Evolutionary conservation across 805 yeast genomes (phyloP).

Genomic region (Lipomyces mesembrius): DNA sequence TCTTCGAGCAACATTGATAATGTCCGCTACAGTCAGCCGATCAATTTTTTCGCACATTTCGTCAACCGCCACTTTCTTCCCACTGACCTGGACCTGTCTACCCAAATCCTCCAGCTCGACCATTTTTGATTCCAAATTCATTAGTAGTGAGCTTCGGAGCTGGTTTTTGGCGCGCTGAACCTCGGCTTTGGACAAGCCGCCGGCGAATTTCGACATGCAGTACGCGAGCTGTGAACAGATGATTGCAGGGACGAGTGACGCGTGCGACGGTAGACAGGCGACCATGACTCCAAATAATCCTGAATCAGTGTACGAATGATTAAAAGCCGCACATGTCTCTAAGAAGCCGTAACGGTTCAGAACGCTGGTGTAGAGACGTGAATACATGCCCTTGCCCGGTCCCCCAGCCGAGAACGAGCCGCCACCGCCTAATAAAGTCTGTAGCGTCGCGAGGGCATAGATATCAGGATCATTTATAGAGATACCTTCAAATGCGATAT

Average conservation of each 20-base stretch:
- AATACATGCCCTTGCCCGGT: conserved; percentile 98
- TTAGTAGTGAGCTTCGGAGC: conserved; percentile 79
- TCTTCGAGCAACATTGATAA: conserved; percentile 72
- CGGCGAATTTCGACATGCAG: conserved; percentile 29
- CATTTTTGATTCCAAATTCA: conserved; percentile 91
- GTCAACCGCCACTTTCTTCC: conserved; percentile 68
- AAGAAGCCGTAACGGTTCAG: conserved; percentile 89
- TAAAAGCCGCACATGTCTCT: conserved; percentile 85
- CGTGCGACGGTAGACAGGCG: conserved; percentile 84
- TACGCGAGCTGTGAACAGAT: conserved; percentile 66
- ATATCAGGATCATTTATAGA: conserved; percentile 83
- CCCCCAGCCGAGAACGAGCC: conserved; percentile 99
- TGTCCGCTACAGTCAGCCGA: conserved; percentile 65
- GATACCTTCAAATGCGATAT: conserved; percentile 85
- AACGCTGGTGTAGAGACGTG: conserved; percentile 88
- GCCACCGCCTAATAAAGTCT: conserved; percentile 92
- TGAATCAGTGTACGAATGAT: conserved; percentile 86
- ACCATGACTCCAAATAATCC: conserved; percentile 90
- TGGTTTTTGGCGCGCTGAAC: conserved; percentile 91
- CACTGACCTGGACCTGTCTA: conserved; percentile 80
- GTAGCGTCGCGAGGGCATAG: conserved; percentile 87
- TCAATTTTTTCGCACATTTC: conserved; percentile 86
- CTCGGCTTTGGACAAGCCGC: conserved; percentile 67
- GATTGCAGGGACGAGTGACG: conserved; percentile 79
- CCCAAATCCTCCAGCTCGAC: conserved; percentile 96